These are phyloP conservation scores for Mycosarcoma mackinlayi DNA, from an alignment of 1,284 basidiomycete genomes.

Conservation along the genomic window DNA sequence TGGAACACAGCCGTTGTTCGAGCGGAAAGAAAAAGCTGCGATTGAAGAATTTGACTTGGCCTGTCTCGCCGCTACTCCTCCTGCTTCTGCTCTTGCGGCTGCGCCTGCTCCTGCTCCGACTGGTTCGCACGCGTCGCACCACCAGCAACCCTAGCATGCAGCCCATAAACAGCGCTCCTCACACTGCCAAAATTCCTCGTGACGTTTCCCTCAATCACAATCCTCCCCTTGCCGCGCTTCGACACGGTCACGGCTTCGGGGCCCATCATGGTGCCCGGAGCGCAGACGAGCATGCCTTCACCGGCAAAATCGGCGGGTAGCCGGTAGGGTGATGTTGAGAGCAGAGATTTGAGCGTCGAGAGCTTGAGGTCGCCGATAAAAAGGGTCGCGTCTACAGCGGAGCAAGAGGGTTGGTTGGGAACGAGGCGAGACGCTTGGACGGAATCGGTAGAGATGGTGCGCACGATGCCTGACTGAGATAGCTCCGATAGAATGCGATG, in stretches of 20 bases:
- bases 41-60: no score
- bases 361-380: conserved; percentile 68
- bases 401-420: not conserved
- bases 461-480: not conserved
- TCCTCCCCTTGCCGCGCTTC: conserved; percentile 52
- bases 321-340: conserved; percentile 32
- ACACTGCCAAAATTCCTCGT: conserved; percentile 48
- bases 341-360: conserved; percentile 54
- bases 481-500: not conserved
- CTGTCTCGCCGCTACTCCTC: no score
- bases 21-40: no score
- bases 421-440: conserved; percentile 1
- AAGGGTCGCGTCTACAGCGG: conserved; percentile 50
- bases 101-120: not conserved
- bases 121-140: no score
- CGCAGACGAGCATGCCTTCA: conserved; percentile 66
- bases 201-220: conserved; percentile 66
- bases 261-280: conserved; percentile 29
- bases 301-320: conserved; percentile 67
- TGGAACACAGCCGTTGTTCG: no score
- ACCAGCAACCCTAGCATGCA: conserved; percentile 57
- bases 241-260: conserved; percentile 54
- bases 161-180: conserved; percentile 56
- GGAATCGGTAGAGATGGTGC: not conserved
- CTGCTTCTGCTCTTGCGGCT: not conserved